Percentiles rank a stretch among this genome's conserved stretches.
Conservation (phyloP, 2,329 filamentous ascomycete species). For the Davidsoniella eucalypti region DNA sequence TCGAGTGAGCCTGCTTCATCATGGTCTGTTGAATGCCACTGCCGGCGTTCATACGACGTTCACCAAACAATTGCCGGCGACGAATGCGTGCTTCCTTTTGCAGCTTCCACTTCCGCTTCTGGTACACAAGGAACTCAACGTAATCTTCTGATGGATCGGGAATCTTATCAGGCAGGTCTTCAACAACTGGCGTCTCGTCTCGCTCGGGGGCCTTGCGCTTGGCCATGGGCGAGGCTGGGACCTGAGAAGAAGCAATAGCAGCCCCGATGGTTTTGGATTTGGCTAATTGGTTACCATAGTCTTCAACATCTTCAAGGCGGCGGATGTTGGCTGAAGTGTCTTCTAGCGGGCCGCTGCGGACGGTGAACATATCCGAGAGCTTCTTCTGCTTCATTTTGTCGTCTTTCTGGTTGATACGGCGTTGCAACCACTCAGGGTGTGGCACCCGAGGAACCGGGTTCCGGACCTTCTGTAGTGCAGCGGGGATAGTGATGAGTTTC, state of each 20-base stretch:
- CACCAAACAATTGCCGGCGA: conserved; percentile 81
- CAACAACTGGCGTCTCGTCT: conserved; percentile 32
- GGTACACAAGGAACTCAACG: conserved; percentile 71
- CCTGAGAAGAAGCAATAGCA: conserved; percentile 38
- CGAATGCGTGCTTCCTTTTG: conserved; percentile 80
- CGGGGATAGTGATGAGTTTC: conserved; percentile 96
- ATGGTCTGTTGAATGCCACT: conserved; percentile 56
- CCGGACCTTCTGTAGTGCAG: conserved; percentile 81
- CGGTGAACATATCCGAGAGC: conserved; percentile 79
- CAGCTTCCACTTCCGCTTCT: conserved; percentile 98
- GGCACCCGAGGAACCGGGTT: conserved; percentile 89
- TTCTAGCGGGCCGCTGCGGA: conserved; percentile 46
- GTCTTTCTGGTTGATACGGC: conserved; percentile 85
- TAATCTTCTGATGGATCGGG: conserved; percentile 78
- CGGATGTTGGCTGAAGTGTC: conserved; percentile 51
- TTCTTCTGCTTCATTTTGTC: conserved; percentile 98
- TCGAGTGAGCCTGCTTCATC: conserved; percentile 76
- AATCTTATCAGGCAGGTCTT: conserved; percentile 56
- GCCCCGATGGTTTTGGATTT: conserved; percentile 45
- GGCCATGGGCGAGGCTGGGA: conserved; percentile 28
- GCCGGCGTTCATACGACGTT: conserved; percentile 39
- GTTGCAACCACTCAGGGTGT: conserved; percentile 93
- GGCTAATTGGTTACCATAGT: conserved; percentile 50
- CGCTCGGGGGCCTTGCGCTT: conserved; percentile 59
- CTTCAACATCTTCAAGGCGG: conserved; percentile 56